Evolutionary conservation across 1,284 basidiomycete genomes (phyloP).

Genomic region (Moesziomyces globuligerus): DNA sequence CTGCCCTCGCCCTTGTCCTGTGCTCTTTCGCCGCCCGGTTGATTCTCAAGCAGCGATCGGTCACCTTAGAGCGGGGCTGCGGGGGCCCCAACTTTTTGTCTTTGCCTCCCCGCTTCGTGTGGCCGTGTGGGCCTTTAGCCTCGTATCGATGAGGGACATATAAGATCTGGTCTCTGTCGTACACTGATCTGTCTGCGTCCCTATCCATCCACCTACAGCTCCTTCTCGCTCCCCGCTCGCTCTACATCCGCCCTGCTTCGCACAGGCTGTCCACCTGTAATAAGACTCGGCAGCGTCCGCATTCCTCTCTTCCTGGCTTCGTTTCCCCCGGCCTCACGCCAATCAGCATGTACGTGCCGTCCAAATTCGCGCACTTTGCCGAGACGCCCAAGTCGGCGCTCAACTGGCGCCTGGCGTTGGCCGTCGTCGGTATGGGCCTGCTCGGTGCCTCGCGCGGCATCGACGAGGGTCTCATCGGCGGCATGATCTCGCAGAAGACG

Average conservation of each 20-base stretch:
- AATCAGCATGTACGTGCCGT: slow-evolving; percentile 39
- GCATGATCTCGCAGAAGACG: slow-evolving; percentile 41
- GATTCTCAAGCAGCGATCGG: no score
- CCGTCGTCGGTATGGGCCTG: slow-evolving; percentile 41
- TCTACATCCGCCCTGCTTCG: neutral
- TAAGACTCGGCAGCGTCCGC: slow-evolving; percentile 18
- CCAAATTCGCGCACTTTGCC: slow-evolving; percentile 40
- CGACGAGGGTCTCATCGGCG: slow-evolving; percentile 46
- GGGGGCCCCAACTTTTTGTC: neutral
- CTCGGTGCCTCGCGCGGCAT: slow-evolving; percentile 48
- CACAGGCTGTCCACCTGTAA: neutral
- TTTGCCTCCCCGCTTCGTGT: neutral
- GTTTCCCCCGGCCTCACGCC: no score
- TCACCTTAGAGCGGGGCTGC: no score
- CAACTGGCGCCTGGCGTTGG: slow-evolving; percentile 45
- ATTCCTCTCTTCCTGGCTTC: neutral
- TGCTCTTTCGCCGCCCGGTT: no score
- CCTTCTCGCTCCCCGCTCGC: neutral
- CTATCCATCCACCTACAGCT: neutral
- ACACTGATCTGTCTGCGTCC: neutral
- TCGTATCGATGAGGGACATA: no score
- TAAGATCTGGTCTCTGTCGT: neutral
- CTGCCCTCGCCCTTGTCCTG: no score
- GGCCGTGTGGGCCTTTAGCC: no score
- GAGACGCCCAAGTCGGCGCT: slow-evolving; percentile 47